Conservation (phyloP, 768 basidiomycete genomes). For the Auriscalpium microsporum region DNA sequence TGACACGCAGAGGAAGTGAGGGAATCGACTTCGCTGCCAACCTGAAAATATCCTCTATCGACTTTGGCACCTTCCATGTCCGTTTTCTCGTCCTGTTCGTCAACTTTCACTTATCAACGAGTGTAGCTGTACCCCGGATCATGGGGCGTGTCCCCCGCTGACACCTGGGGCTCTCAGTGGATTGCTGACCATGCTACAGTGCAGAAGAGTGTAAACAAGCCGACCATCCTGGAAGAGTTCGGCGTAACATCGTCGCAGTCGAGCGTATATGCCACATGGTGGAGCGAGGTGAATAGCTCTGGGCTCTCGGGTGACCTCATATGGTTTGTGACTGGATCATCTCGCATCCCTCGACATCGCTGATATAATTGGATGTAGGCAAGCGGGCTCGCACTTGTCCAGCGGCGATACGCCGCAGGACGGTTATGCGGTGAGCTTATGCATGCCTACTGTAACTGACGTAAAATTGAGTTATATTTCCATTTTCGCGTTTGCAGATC, state of each 20-base stretch:
- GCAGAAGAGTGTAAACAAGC: slow-evolving; percentile 44
- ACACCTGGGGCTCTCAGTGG: slow-evolving; percentile 51
- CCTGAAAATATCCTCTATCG: slow-evolving; percentile 45
- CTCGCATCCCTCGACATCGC: neutral
- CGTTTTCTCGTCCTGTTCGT: neutral
- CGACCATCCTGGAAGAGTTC: slow-evolving; percentile 60
- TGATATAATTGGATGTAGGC: slow-evolving; percentile 17
- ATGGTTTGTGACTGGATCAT: slow-evolving; percentile 29
- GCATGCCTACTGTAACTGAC: neutral
- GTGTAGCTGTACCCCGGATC: slow-evolving; percentile 24
- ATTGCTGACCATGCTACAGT: slow-evolving; percentile 51
- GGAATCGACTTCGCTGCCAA: slow-evolving; percentile 58
- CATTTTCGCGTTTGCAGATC: slow-evolving; percentile 8
- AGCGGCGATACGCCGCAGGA: slow-evolving; percentile 42
- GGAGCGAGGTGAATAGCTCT: slow-evolving; percentile 37
- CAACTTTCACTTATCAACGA: neutral
- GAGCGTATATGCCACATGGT: slow-evolving; percentile 47
- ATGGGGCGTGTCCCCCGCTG: slow-evolving; percentile 42
- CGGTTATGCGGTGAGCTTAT: slow-evolving; percentile 35
- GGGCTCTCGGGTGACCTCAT: slow-evolving; percentile 56
- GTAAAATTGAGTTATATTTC: neutral
- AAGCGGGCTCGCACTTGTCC: slow-evolving; percentile 33
- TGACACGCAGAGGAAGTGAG: slow-evolving; percentile 34
- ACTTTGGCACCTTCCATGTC: slow-evolving; percentile 58
- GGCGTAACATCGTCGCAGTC: slow-evolving; percentile 44